Percentiles rank a stretch among this genome's conserved stretches.
These are phyloP conservation scores for Taphrina wiesneri DNA, from an alignment of 1,139 yeast species.

Conservation along the genomic window DNA sequence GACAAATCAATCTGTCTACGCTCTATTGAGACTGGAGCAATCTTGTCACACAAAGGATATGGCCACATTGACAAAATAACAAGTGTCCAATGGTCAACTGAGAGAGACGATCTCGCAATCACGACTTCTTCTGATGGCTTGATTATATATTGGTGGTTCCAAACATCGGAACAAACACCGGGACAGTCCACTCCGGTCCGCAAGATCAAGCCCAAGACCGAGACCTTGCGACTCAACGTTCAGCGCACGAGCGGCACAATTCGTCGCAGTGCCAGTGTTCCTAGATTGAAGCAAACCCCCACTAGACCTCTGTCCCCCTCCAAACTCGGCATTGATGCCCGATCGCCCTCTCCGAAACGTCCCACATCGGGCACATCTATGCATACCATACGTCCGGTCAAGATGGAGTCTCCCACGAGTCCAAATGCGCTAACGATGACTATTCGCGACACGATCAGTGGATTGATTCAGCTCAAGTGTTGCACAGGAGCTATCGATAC, in stretches of 20 bases:
- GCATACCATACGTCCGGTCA: not conserved
- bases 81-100: constrained; percentile 16
- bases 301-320: constrained; percentile 23
- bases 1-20: constrained; percentile 18
- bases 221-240: not conserved
- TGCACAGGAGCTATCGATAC: not conserved
- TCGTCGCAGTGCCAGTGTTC: constrained; percentile 1
- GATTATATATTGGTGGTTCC: constrained; percentile 15
- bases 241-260: not conserved
- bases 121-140: constrained; percentile 17
- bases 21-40: constrained; percentile 1
- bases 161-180: not conserved
- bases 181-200: constrained; percentile 11
- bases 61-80: constrained; percentile 17
- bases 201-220: constrained; percentile 5
- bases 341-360: constrained; percentile 9
- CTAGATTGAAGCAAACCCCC: not conserved
- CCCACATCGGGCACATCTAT: not conserved
- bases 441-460: not conserved
- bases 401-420: not conserved
- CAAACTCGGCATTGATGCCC: not conserved
- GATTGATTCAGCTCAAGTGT: not conserved
- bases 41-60: constrained; percentile 12
- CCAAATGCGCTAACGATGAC: not conserved
- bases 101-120: not conserved